phyloP scores from a whole-genome alignment of 306 rosid species.

The Lablab purpureus region DNA sequence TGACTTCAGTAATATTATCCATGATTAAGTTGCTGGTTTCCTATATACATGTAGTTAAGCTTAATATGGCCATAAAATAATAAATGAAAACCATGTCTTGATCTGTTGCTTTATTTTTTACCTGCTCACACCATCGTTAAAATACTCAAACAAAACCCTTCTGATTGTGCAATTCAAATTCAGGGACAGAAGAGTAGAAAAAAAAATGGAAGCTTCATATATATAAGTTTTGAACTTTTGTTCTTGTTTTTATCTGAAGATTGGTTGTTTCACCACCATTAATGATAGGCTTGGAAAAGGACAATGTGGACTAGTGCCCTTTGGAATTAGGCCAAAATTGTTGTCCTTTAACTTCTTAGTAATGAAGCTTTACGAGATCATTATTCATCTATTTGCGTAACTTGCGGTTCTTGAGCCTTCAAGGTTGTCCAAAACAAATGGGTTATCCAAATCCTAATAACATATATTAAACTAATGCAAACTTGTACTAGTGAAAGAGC shows the following conservation, averaged over 20 bases:
- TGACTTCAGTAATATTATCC: not conserved
- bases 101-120: not conserved
- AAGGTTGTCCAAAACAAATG: constrained; percentile 3
- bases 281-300: constrained; percentile 17
- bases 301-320: not conserved
- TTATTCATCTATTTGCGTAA: not conserved
- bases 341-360: not conserved
- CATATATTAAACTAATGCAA: constrained; percentile 19
- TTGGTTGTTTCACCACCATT: constrained; percentile 23
- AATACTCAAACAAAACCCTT: not conserved
- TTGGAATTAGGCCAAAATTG: not conserved
- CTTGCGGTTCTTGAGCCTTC: constrained; percentile 43
- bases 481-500: constrained; percentile 30
- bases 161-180: not conserved
- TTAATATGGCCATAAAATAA: not conserved
- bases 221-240: constrained; percentile 7
- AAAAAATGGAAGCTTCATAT: not conserved
- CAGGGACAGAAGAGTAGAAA: not conserved
- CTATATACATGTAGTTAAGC: not conserved
- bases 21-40: not conserved
- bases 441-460: constrained; percentile 41
- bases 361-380: not conserved
- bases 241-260: not conserved
- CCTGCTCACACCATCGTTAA: not conserved
- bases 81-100: constrained; percentile 19